phyloP scores from a whole-genome alignment of 345 rosid genomes.

The Linum tenue region DNA sequence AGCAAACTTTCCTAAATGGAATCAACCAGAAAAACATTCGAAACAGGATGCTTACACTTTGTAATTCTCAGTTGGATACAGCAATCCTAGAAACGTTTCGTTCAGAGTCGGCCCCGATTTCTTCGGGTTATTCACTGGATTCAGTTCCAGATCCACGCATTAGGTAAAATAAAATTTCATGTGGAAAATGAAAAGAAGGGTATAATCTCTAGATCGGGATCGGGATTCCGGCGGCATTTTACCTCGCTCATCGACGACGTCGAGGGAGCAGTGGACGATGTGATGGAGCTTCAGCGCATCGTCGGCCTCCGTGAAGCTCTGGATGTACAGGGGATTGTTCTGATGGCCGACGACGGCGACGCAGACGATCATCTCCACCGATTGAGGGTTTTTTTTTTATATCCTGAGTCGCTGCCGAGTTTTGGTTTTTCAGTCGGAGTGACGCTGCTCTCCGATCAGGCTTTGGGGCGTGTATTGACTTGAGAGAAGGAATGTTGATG shows the following conservation, averaged over 20 bases:
- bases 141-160: constrained; percentile 9
- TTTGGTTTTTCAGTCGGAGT: neutral
- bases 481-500: neutral
- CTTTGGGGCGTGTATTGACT: neutral
- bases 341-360: constrained; percentile 92
- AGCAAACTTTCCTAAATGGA: neutral
- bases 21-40: neutral
- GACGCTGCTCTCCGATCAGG: neutral
- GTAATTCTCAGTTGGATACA: constrained; percentile 83
- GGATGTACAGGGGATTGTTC: constrained; percentile 95
- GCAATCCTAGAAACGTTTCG: constrained; percentile 87
- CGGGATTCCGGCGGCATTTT: neutral
- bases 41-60: constrained; percentile 56
- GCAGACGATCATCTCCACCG: constrained; percentile 76
- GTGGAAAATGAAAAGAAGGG: neutral
- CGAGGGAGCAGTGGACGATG: constrained; percentile 92
- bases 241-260: constrained; percentile 95
- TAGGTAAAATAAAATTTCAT: neutral
- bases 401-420: neutral
- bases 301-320: constrained; percentile 91
- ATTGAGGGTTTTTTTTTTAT: constrained; percentile 1
- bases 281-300: constrained; percentile 95
- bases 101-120: constrained; percentile 74
- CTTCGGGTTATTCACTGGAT: constrained; percentile 79
- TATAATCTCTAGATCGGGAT: neutral